Conservation (phyloP, 345 rosid genomes). For the Cardamine resedifolia region DNA sequence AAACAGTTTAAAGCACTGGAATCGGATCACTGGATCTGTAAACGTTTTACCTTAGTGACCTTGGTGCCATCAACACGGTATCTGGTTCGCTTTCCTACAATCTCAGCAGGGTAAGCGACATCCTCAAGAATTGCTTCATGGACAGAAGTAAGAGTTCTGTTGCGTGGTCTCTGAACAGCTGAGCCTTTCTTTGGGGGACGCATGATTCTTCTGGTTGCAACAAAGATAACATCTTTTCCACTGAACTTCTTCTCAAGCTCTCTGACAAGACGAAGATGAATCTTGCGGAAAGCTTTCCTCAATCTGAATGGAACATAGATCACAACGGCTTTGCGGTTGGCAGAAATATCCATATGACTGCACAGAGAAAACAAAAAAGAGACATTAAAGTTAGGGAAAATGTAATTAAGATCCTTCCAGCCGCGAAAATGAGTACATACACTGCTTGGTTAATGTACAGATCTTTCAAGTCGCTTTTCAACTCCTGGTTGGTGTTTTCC, state of each 20-base stretch:
- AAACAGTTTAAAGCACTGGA: background rate
- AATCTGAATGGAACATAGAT: slow-evolving; percentile 73
- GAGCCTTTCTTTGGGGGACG: slow-evolving; percentile 96
- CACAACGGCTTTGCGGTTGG: slow-evolving; percentile 79
- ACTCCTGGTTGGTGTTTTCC: slow-evolving; percentile 79
- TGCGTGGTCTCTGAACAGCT: slow-evolving; percentile 79
- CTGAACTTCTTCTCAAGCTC: slow-evolving; percentile 96
- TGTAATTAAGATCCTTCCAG: background rate
- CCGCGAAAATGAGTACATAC: slow-evolving; percentile 38
- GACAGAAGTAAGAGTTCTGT: slow-evolving; percentile 76
- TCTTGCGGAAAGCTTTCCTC: slow-evolving; percentile 86
- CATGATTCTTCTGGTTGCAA: slow-evolving; percentile 75
- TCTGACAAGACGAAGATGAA: slow-evolving; percentile 78
- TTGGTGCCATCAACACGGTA: slow-evolving; percentile 82
- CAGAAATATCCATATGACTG: slow-evolving; percentile 78
- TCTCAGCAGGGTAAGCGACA: slow-evolving; percentile 85
- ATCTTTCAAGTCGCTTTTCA: slow-evolving; percentile 83
- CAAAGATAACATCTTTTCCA: slow-evolving; percentile 80
- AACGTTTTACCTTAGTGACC: slow-evolving; percentile 53
- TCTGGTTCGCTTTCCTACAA: slow-evolving; percentile 80
- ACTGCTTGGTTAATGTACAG: slow-evolving; percentile 72
- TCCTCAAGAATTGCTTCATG: slow-evolving; percentile 87
- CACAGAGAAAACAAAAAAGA: background rate
- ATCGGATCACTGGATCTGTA: background rate
- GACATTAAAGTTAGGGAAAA: background rate